A percentile compares a stretch with the other conserved stretches of the same genome.
Evolutionary conservation across 169 alveolate genomes (phyloP).

Genomic region (Perkinsus olseni): DNA sequence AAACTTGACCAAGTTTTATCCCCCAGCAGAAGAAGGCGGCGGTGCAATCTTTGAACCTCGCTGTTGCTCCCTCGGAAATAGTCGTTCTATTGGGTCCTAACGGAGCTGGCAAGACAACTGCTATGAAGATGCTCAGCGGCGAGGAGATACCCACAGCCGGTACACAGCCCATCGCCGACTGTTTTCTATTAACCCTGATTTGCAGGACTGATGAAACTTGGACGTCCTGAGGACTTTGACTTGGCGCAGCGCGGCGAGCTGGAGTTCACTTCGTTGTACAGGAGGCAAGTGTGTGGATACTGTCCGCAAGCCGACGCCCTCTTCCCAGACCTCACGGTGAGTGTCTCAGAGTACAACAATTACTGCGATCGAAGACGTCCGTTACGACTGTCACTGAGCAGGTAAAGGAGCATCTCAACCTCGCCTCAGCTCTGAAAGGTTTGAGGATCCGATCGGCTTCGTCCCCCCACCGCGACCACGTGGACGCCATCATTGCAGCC

Average conservation of each 20-base stretch:
- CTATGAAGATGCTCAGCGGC: conserved; percentile 64
- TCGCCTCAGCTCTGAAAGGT: conserved; percentile 63
- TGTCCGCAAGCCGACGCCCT: conserved; percentile 73
- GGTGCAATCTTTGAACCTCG: not conserved
- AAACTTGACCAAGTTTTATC: not conserved
- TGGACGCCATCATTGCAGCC: conserved; percentile 35
- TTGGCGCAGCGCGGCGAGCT: not conserved
- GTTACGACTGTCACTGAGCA: not conserved
- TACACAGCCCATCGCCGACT: not conserved
- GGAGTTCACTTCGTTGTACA: not conserved
- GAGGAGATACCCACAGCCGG: conserved; percentile 17
- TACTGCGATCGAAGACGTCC: not conserved
- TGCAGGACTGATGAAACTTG: not conserved
- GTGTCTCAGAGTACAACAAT: not conserved
- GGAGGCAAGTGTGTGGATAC: conserved; percentile 60
- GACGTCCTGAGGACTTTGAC: not conserved
- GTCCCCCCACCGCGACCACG: conserved; percentile 9
- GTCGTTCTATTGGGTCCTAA: conserved; percentile 72
- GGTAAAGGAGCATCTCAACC: conserved; percentile 55
- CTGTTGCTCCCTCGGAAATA: conserved; percentile 38
- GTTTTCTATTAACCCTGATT: not conserved
- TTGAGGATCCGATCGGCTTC: conserved; percentile 21
- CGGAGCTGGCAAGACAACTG: conserved; percentile 83
- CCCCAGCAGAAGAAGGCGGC: not conserved
- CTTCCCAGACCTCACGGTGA: conserved; percentile 52